A percentile compares a stretch with the other conserved stretches of the same genome.
Evolutionary conservation across 306 rosid species (phyloP).

Genomic region (Malus sieversii): DNA sequence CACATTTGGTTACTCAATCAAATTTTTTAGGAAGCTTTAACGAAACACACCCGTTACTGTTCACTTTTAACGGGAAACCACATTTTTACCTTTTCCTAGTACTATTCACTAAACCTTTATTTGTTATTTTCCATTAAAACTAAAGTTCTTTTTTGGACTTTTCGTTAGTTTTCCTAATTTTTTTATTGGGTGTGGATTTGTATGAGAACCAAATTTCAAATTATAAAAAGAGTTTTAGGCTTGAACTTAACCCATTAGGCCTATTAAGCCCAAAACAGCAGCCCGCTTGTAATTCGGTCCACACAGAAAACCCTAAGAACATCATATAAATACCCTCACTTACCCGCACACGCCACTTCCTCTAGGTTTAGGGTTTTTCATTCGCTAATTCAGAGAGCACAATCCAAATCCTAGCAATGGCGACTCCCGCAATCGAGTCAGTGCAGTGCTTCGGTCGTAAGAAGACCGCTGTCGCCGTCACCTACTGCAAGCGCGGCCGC

Average conservation of each 20-base stretch:
- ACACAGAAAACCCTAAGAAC: not conserved
- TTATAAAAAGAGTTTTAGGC: not conserved
- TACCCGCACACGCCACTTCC: not conserved
- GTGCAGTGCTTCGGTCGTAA: constrained; percentile 86
- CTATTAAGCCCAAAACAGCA: not conserved
- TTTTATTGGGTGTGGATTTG: not conserved
- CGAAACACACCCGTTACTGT: accelerated
- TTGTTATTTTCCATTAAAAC: too few relatives aligned
- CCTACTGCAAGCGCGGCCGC: constrained; percentile 78
- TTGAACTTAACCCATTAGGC: not conserved
- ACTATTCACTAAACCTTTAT: too few relatives aligned
- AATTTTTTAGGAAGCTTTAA: too few relatives aligned
- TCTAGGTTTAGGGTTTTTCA: constrained; percentile 8
- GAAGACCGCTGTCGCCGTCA: constrained; percentile 87
- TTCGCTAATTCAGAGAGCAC: not conserved
- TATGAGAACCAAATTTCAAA: too few relatives aligned
- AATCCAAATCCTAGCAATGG: constrained; percentile 18
- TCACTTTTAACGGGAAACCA: too few relatives aligned
- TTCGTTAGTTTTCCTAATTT: too few relatives aligned
- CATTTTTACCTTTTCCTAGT: too few relatives aligned
- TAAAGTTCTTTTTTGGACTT: too few relatives aligned
- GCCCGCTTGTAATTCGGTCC: not conserved
- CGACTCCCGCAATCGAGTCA: constrained; percentile 30
- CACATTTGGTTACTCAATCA: too few relatives aligned
- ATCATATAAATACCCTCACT: constrained; percentile 6